A percentile compares a stretch with the other conserved stretches of the same genome.
These are phyloP conservation scores for Triangularia verruculosa DNA, from an alignment of 2,329 filamentous ascomycete genomes.

Conservation along the genomic window DNA sequence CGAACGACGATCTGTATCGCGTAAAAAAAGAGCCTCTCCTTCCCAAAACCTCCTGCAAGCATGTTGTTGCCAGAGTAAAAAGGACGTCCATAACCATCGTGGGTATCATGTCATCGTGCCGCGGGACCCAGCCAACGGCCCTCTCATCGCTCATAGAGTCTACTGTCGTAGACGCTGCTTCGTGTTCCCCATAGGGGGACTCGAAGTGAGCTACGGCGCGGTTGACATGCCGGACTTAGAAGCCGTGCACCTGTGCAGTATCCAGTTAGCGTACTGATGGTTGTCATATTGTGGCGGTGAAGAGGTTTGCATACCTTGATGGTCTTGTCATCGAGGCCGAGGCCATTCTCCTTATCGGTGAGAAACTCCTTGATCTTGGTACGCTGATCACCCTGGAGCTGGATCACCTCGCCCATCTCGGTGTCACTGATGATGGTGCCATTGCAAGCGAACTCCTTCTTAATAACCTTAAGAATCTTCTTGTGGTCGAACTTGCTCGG, in stretches of 20 bases:
- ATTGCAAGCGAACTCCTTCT: slow-evolving; percentile 99
- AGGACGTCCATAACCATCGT: slow-evolving; percentile 21
- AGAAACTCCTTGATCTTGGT: slow-evolving; percentile 98
- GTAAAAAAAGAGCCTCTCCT: slow-evolving; percentile 9
- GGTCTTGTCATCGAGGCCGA: slow-evolving; percentile 92
- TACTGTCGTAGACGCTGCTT: background rate
- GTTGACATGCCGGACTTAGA: slow-evolving; percentile 48
- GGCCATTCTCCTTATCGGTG: slow-evolving; percentile 89
- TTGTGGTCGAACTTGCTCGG: slow-evolving; percentile 99
- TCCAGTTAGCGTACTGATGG: background rate
- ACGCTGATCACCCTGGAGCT: slow-evolving; percentile 98
- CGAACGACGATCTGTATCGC: slow-evolving; percentile 1
- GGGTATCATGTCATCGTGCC: slow-evolving; percentile 29
- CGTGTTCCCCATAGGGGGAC: background rate
- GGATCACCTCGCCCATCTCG: slow-evolving; percentile 94
- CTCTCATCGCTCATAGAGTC: slow-evolving; percentile 16
- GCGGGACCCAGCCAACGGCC: slow-evolving; percentile 14
- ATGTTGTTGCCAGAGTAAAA: slow-evolving; percentile 10
- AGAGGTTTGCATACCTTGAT: slow-evolving; percentile 72
- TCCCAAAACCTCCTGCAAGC: slow-evolving; percentile 12
- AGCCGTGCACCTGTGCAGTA: slow-evolving; percentile 54
- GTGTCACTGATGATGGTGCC: slow-evolving; percentile 92
- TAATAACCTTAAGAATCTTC: slow-evolving; percentile 99
- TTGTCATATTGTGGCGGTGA: background rate
- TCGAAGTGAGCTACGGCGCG: slow-evolving; percentile 24